These are phyloP conservation scores for Oldenlandia corymbosa DNA, from an alignment of 257 asterid genomes.

Conservation along the genomic window DNA sequence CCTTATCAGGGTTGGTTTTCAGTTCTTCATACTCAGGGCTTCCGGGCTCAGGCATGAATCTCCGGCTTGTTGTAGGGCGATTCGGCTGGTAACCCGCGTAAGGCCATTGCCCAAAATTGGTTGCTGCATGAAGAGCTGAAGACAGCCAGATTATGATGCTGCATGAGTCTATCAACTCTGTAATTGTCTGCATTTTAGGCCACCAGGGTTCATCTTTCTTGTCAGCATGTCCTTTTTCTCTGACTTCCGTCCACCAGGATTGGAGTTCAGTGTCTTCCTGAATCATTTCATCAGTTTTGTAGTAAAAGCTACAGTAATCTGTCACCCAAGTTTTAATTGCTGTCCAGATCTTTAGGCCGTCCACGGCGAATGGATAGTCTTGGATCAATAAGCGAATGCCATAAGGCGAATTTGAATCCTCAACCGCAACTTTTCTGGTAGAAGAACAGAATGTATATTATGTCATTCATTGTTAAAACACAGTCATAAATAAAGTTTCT, in stretches of 20 bases:
- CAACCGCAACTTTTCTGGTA: constrained; percentile 64
- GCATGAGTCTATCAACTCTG: constrained; percentile 56
- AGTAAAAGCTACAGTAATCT: constrained; percentile 60
- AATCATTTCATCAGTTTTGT: constrained; percentile 40
- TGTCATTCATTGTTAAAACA: too few species aligned
- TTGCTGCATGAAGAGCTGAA: constrained; percentile 85
- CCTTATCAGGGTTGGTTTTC: constrained; percentile 51
- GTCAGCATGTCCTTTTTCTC: constrained; percentile 69
- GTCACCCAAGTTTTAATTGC: constrained; percentile 68
- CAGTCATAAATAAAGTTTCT: too few species aligned
- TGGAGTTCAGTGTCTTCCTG: constrained; percentile 59
- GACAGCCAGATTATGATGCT: constrained; percentile 71
- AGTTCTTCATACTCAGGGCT: constrained; percentile 66
- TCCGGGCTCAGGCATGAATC: constrained; percentile 54
- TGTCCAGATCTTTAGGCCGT: constrained; percentile 74
- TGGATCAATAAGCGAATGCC: constrained; percentile 57
- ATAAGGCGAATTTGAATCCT: constrained; percentile 46
- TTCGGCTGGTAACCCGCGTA: constrained; percentile 64
- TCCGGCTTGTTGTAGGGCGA: constrained; percentile 62
- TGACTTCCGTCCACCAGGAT: constrained; percentile 69
- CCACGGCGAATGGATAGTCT: constrained; percentile 83
- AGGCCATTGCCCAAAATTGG: constrained; percentile 73
- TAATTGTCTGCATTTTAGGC: constrained; percentile 57
- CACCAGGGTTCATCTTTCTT: constrained; percentile 73
- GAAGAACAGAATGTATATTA: background rate